Evolutionary conservation across 371 early-diverging fungal species (phyloP).

Genomic region (Blakeslea trispora): DNA sequence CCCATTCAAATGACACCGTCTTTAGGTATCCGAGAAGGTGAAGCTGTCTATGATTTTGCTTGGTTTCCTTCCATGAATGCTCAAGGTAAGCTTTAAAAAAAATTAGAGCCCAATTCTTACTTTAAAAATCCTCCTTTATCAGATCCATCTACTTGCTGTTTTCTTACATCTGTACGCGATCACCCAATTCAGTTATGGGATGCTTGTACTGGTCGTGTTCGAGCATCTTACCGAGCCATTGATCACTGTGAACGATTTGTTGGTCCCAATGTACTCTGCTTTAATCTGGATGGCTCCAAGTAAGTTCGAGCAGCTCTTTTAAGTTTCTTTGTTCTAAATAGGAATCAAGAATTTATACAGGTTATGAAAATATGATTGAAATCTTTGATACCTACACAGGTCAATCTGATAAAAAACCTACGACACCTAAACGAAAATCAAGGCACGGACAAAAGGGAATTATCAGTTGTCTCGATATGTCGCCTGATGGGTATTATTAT

Average conservation of each 20-base stretch:
- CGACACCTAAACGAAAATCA: slow-evolving; percentile 60
- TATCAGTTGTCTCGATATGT: slow-evolving; percentile 67
- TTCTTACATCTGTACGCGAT: slow-evolving; percentile 65
- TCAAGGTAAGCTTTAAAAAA: slow-evolving; percentile 50
- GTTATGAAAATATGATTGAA: slow-evolving; percentile 71
- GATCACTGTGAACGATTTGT: slow-evolving; percentile 68
- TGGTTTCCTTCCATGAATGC: slow-evolving; percentile 73
- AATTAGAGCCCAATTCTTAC: too few species aligned
- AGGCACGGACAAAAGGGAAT: slow-evolving; percentile 71
- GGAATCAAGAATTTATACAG: slow-evolving; percentile 66
- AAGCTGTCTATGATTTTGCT: slow-evolving; percentile 62
- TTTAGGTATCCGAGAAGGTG: slow-evolving; percentile 54
- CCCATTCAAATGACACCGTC: slow-evolving; percentile 28
- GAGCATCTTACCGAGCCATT: slow-evolving; percentile 62
- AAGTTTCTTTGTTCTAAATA: too few species aligned
- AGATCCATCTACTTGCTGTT: slow-evolving; percentile 69
- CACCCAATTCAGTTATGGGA: slow-evolving; percentile 78
- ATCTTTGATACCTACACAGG: slow-evolving; percentile 67
- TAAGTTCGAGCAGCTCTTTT: slow-evolving; percentile 27
- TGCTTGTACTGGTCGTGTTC: slow-evolving; percentile 58
- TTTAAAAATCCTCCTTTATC: neutral
- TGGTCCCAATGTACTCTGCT: slow-evolving; percentile 63
- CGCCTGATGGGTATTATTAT: slow-evolving; percentile 65
- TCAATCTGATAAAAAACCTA: slow-evolving; percentile 46
- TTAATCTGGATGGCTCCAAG: slow-evolving; percentile 70